Evolutionary conservation across 2,329 filamentous ascomycete genomes (phyloP).

Genomic region (Paecilomyces variotii): DNA sequence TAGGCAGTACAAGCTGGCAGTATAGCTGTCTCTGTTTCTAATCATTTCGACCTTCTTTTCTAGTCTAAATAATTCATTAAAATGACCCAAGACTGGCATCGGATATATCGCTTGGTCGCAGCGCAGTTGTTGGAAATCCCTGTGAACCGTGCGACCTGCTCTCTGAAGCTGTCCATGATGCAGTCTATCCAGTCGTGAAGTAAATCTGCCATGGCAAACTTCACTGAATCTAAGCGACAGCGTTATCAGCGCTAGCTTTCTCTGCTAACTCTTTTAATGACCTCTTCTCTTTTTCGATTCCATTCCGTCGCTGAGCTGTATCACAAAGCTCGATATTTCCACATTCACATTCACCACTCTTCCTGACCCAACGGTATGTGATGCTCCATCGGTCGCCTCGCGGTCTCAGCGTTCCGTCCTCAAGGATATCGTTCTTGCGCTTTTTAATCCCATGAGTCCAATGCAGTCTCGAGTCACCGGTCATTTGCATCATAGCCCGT

Average conservation of each 20-base stretch:
- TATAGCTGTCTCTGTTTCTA: too few species aligned
- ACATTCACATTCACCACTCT: constrained; percentile 41
- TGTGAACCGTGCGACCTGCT: too few species aligned
- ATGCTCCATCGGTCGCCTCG: constrained; percentile 46
- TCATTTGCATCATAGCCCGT: constrained; percentile 46
- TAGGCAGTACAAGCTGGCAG: too few species aligned
- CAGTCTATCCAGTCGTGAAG: too few species aligned
- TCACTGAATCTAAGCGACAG: too few species aligned
- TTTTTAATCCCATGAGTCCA: constrained; percentile 51
- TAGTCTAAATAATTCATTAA: too few species aligned
- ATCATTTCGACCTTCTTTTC: too few species aligned
- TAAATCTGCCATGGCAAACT: too few species aligned
- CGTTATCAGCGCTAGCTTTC: neutral
- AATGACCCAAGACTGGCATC: too few species aligned
- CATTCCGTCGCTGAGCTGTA: constrained; percentile 40
- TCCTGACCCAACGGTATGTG: constrained; percentile 47
- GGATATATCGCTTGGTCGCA: too few species aligned
- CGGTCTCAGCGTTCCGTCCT: constrained; percentile 39
- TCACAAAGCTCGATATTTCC: constrained; percentile 45
- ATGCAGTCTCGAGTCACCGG: constrained; percentile 43
- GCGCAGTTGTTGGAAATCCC: too few species aligned
- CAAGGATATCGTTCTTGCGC: constrained; percentile 44
- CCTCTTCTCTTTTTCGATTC: constrained; percentile 43
- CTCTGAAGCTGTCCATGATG: too few species aligned
- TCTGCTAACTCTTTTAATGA: constrained; percentile 14